These are phyloP conservation scores for Beauveria asiatica DNA, from an alignment of 2,329 filamentous ascomycete genomes.

Conservation along the genomic window DNA sequence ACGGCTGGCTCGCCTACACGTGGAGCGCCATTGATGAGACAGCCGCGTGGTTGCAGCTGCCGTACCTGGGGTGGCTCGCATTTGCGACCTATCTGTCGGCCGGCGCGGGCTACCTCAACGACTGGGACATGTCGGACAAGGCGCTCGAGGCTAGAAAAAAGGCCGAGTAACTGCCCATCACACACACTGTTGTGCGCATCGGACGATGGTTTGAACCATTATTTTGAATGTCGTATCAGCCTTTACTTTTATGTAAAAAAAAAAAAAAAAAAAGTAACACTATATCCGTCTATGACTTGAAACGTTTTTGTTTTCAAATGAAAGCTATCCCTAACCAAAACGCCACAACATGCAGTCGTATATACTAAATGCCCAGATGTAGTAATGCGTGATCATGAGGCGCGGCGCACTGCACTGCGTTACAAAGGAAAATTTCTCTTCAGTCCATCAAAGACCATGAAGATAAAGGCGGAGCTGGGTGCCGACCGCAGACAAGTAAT, in stretches of 20 bases:
- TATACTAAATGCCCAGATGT: conserved; percentile 1
- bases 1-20: conserved; percentile 64
- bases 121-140: conserved; percentile 47
- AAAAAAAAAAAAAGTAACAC: neutral
- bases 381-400: neutral
- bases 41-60: conserved; percentile 65
- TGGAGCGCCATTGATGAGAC: conserved; percentile 68
- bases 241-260: conserved; percentile 1
- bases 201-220: neutral
- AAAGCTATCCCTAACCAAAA: neutral
- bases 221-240: neutral
- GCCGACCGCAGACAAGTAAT: conserved; percentile 83
- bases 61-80: conserved; percentile 77
- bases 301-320: neutral
- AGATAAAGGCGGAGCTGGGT: conserved; percentile 96
- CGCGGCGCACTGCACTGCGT: conserved; percentile 1
- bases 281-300: neutral
- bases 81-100: conserved; percentile 82
- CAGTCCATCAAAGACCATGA: conserved; percentile 86
- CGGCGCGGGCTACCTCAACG: conserved; percentile 58
- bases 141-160: neutral
- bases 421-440: conserved; percentile 56
- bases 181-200: no score
- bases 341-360: conserved; percentile 4
- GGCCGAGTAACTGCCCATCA: neutral